A percentile compares a stretch with the other conserved stretches of the same genome.
Evolutionary conservation across 2,329 filamentous ascomycete species (phyloP).

Genomic region (Nothomitra cinnamomea): DNA sequence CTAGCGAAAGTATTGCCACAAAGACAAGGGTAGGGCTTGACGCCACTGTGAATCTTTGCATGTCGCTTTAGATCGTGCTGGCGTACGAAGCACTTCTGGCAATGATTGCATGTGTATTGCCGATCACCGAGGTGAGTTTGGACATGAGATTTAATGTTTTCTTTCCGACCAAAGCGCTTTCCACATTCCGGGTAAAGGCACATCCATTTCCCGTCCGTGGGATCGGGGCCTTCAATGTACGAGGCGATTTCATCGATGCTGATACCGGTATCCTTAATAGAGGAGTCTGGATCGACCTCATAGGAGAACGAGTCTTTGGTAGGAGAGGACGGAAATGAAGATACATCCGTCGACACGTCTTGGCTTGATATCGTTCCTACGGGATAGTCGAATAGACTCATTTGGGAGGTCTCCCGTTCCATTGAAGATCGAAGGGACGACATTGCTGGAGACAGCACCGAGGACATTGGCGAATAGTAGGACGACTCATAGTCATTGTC

Average conservation of each 20-base stretch:
- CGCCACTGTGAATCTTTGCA: constrained; percentile 89
- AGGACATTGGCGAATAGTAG: constrained; percentile 30
- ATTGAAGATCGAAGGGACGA: constrained; percentile 36
- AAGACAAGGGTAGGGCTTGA: constrained; percentile 87
- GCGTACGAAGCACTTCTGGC: constrained; percentile 88
- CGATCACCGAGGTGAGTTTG: constrained; percentile 95
- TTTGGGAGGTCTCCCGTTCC: constrained; percentile 34
- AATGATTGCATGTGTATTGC: constrained; percentile 85
- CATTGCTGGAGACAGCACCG: constrained; percentile 30
- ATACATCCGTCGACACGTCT: constrained; percentile 11
- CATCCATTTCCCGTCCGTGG: constrained; percentile 60
- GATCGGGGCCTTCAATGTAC: constrained; percentile 56
- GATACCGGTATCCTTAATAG: constrained; percentile 62
- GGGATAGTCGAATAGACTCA: constrained; percentile 25
- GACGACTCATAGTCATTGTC: constrained; percentile 26
- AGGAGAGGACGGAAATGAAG: neutral
- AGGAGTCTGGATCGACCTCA: constrained; percentile 37
- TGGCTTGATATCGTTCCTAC: constrained; percentile 30
- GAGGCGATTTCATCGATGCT: constrained; percentile 68
- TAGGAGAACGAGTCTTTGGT: neutral
- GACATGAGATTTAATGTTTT: constrained; percentile 97
- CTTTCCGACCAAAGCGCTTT: constrained; percentile 88
- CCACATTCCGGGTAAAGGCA: constrained; percentile 64
- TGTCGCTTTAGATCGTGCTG: constrained; percentile 96
- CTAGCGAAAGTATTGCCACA: constrained; percentile 91